phyloP scores from a whole-genome alignment of 345 rosid species.

The Gynandropsis gynandra region DNA sequence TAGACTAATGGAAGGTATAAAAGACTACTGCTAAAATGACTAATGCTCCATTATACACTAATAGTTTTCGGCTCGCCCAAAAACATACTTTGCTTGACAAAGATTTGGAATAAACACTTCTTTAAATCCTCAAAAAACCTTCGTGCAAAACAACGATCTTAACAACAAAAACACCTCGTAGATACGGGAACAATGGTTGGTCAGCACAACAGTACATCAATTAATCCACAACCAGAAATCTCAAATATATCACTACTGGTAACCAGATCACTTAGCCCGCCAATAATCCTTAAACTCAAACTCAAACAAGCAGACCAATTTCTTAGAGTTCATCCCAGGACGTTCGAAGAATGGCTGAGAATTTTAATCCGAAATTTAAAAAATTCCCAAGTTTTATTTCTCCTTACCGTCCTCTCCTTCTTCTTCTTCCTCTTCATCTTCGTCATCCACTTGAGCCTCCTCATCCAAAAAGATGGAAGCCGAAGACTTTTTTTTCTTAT shows the following conservation, averaged over 20 bases:
- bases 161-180: no score
- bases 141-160: no score
- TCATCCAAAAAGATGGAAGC: conserved; percentile 48
- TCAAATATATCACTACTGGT: background rate
- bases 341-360: background rate
- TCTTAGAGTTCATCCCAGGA: background rate
- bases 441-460: conserved; percentile 72
- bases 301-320: background rate
- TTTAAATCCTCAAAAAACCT: no score
- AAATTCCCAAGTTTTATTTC: background rate
- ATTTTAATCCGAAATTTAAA: background rate
- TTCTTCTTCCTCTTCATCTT: conserved; percentile 87
- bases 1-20: no score
- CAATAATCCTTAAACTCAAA: background rate
- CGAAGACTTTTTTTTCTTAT: conserved; percentile 35
- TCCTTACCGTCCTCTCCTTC: conserved; percentile 74
- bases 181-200: no score
- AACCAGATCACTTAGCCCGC: no score
- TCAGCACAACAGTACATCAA: no score
- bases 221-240: background rate
- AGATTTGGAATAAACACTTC: no score
- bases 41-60: no score
- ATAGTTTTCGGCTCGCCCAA: no score
- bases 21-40: no score
- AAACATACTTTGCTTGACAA: no score